Base-by-base conservation (phyloP, 2,329 filamentous ascomycete species). In the Arthrobotrys musiformis region DNA sequence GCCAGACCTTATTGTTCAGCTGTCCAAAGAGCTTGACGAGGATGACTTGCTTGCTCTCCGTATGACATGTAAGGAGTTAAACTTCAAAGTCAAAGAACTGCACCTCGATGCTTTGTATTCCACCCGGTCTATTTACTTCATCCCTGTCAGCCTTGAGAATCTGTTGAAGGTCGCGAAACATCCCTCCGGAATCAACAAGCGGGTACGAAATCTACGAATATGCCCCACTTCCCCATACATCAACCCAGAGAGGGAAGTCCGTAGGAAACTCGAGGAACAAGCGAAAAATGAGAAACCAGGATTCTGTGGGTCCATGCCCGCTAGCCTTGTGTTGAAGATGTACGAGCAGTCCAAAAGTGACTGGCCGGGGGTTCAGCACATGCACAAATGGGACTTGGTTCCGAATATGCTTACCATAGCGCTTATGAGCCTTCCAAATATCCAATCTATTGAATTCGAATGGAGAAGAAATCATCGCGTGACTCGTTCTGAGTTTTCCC, bases 261-360 rank as follows among this genome's bases (percentile, higher is more conserved):
- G 58, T 8, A 63, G 58, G 35, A 66, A 66, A 19, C 48, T 64
- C 48, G 68, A 72, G 22, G 68, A 64, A 13, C 68, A 64, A 50
- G 58, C 58, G n/a, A 70, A 70, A 46, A 44, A 42, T 30, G 67
- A 70, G 33, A 61, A 44, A 15, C 56, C 67, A 8, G 67, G 67
- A 6, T 26, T 22, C 26, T 44, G 33, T 30, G 56, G 56, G 35
- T 50, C 56, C 44, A 70, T 70, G 67, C 67, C 67, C 2, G 67
- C 67, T n/a, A 50, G 67, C 22, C 35, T 70, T 42, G 56, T 70
- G 44, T 40, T 70, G 44, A 70, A 70, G 42, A 70, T 70, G 67
- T 70, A 70, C 67, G 67, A 70, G 35, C 67, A 70, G 15, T 70
- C 67, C 4, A 70, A 70, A 46, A 70, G 46, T 33, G 67, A 70